A percentile compares a stretch with the other conserved stretches of the same genome.
phyloP scores from a whole-genome alignment of 1,139 yeast species.

The Candida labiduridarum region DNA sequence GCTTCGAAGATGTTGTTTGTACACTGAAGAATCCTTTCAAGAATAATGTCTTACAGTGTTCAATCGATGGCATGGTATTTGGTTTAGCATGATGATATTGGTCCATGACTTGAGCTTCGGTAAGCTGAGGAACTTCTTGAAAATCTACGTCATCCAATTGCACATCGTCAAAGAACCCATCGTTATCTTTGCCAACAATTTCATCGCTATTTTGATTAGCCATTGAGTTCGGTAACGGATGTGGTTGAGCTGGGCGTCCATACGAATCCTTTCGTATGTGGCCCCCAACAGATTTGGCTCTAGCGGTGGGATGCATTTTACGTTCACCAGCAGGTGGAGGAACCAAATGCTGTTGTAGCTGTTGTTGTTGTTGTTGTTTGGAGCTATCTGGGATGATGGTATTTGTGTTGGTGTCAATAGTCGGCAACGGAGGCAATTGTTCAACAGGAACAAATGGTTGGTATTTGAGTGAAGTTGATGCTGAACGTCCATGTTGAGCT shows the following conservation, averaged over 20 bases:
- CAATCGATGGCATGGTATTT: conserved; percentile 90
- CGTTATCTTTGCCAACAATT: conserved; percentile 27
- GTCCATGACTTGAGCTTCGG: conserved; percentile 66
- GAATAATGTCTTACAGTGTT: conserved; percentile 87
- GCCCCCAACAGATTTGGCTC: conserved; percentile 84
- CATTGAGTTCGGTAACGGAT: conserved; percentile 54
- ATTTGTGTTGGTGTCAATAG: conserved; percentile 35
- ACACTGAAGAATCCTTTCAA: conserved; percentile 94
- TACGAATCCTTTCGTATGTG: conserved; percentile 70
- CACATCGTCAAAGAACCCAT: conserved; percentile 69
- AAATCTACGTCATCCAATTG: conserved; percentile 49
- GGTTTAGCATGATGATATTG: conserved; percentile 72
- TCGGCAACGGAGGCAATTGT: conserved; percentile 53
- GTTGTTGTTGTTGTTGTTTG: conserved; percentile 6
- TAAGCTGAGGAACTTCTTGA: conserved; percentile 42
- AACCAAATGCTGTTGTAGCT: background rate
- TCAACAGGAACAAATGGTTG: conserved; percentile 51
- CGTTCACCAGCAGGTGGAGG: conserved; percentile 15
- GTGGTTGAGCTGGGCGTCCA: conserved; percentile 33
- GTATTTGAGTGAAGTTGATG: conserved; percentile 26
- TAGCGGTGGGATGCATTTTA: conserved; percentile 74
- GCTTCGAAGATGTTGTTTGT: conserved; percentile 92
- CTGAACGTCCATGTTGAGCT: conserved; percentile 30
- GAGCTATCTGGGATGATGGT: conserved; percentile 20
- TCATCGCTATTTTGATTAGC: conserved; percentile 50